Evolutionary conservation across 768 basidiomycete species (phyloP), one percentile per base, ranked within the genome.

Genomic region (Mycena rosella): DNA sequence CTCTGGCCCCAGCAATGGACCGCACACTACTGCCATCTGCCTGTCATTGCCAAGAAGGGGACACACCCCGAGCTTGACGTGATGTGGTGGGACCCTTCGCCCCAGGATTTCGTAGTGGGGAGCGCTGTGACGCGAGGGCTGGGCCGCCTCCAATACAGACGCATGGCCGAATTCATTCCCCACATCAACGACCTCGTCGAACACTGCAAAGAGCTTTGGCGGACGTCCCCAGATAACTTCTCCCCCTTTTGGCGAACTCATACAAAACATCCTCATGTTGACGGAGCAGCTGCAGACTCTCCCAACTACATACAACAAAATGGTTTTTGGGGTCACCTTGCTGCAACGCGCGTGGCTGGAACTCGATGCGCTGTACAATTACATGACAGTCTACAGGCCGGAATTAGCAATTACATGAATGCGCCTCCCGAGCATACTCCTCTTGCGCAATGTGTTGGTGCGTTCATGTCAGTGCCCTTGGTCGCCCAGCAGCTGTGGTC

Each of bases 401-500:
- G 18, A 2, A 42, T 52, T 7, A 6, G 42, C n/a, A 30, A 60
- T 5, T 60, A 51, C 36, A 4, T 42, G 0, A n/a, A n/a, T n/a
- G n/a, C n/a, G 7, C 20, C 8, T 34, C 18, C 14, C 5, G 9
- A n/a, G n/a, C n/a, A 8, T 20, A 22, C 38, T 9, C 2, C 18
- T 44, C 15, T 61, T n/a, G 60, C 27, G 15, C 26, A 52, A 13
- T 52, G 26, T 17, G 29, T 61, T 2, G 60, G 60, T 1, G 51
- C 60, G 1, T 61, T 61, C 29, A 53, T 38, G 14, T 15, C n/a
- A 6, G 13, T 8, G 3, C 51, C 60, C 0, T 8, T 0, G 0
- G 38, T 61, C 15, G 51, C 27, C 6, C 60, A 61, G 17, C 60
- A 53, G 27, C 29, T 61, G 8, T 61, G 60, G 60, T 20, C 38